Percentiles rank a stretch among this genome's conserved stretches.
These are phyloP conservation scores for Plenodomus tracheiphilus DNA, from an alignment of 2,329 filamentous ascomycete species.

Conservation along the genomic window DNA sequence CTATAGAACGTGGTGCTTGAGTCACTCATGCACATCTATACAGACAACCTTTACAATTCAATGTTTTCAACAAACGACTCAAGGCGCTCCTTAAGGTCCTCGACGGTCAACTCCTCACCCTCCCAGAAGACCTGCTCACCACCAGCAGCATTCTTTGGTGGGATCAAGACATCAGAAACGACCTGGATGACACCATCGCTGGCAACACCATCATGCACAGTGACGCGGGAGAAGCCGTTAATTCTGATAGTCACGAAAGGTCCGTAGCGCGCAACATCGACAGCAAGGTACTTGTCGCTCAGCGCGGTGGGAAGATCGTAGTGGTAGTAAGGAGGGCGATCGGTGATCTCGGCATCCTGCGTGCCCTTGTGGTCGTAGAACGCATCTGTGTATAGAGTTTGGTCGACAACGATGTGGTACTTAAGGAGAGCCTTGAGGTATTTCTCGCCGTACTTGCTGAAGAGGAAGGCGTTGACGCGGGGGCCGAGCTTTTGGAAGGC, in stretches of 20 bases:
- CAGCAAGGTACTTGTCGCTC: slow-evolving; percentile 64
- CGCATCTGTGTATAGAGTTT: slow-evolving; percentile 81
- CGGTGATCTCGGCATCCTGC: slow-evolving; percentile 18
- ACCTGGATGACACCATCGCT: slow-evolving; percentile 84
- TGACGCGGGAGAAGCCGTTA: slow-evolving; percentile 71
- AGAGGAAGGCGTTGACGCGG: slow-evolving; percentile 79
- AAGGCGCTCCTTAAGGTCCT: slow-evolving; percentile 62
- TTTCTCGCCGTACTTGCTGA: slow-evolving; percentile 72
- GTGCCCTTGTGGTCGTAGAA: slow-evolving; percentile 61
- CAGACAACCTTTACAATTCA: slow-evolving; percentile 39
- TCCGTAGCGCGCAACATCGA: slow-evolving; percentile 72
- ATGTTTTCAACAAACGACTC: slow-evolving; percentile 37
- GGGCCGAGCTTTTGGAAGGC: slow-evolving; percentile 79
- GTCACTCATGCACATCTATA: no score
- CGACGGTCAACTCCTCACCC: slow-evolving; percentile 59
- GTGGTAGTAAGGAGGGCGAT: slow-evolving; percentile 56
- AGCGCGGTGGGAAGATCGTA: slow-evolving; percentile 75
- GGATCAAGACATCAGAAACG: slow-evolving; percentile 72
- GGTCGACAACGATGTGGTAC: slow-evolving; percentile 75
- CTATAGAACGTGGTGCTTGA: not conserved
- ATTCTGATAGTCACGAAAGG: slow-evolving; percentile 72
- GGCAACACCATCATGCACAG: slow-evolving; percentile 70
- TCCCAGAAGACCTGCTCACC: slow-evolving; percentile 42
- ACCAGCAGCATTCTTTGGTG: slow-evolving; percentile 61
- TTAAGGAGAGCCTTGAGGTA: slow-evolving; percentile 78